A percentile compares a stretch with the other conserved stretches of the same genome.
Evolutionary conservation across 2,329 filamentous ascomycete genomes (phyloP).

Genomic region (Akanthomyces dipterigenus): DNA sequence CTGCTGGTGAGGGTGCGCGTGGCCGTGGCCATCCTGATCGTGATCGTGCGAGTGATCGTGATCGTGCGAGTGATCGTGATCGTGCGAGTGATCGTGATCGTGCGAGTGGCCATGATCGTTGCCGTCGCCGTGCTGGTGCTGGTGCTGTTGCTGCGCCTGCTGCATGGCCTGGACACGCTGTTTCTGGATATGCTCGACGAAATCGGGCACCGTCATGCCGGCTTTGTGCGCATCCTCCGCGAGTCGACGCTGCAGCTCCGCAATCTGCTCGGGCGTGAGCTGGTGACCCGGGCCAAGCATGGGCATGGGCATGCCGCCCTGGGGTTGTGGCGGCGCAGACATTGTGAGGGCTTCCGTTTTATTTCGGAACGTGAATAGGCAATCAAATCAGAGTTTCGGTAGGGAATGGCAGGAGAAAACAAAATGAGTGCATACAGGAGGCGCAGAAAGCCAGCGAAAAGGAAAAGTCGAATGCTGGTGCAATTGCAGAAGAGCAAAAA

Average conservation of each 20-base stretch:
- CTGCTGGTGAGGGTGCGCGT: conserved; percentile 28
- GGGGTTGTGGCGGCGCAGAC: conserved; percentile 15
- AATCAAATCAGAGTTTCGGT: not conserved
- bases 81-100: conserved; percentile 21
- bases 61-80: conserved; percentile 25
- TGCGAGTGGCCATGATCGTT: conserved; percentile 23
- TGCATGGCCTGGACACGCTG: conserved; percentile 45
- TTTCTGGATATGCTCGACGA: conserved; percentile 62
- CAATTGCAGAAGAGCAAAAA: not conserved
- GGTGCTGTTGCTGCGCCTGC: conserved; percentile 32
- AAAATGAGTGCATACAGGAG: not conserved
- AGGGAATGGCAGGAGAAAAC: not conserved
- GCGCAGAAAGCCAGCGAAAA: not conserved
- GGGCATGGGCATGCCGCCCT: conserved; percentile 26
- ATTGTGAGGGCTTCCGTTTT: not conserved
- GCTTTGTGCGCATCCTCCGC: conserved; percentile 75
- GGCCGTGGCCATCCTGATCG: conserved; percentile 23
- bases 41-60: conserved; percentile 23
- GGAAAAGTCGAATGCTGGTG: not conserved
- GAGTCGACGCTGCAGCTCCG: conserved; percentile 74
- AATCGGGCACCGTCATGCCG: conserved; percentile 79
- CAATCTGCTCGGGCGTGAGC: conserved; percentile 79
- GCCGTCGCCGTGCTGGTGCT: conserved; percentile 22
- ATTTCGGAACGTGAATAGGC: not conserved
- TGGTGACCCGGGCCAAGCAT: conserved; percentile 35